A percentile compares a stretch with the other conserved stretches of the same genome.
Evolutionary conservation across 345 rosid species (phyloP).

Genomic region (Psidium guajava): DNA sequence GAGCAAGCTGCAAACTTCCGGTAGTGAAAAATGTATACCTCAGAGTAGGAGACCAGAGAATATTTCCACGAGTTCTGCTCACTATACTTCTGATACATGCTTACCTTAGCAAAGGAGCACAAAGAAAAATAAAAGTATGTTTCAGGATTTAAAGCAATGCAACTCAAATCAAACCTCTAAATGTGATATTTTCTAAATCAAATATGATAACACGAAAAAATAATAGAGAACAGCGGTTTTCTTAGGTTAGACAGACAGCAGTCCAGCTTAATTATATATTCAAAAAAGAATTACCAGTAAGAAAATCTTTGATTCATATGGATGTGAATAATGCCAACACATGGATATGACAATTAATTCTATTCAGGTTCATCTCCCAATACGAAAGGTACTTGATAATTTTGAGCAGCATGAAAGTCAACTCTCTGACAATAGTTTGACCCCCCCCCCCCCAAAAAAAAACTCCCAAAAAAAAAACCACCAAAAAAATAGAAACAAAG

Average conservation of each 20-base stretch:
- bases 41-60: constrained; percentile 56
- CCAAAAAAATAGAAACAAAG: not conserved
- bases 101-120: constrained; percentile 33
- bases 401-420: not conserved
- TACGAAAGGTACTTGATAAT: not conserved
- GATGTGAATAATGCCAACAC: not conserved
- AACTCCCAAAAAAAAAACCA: too few species aligned
- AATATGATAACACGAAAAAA: not conserved
- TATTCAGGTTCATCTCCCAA: not conserved
- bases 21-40: constrained; percentile 29
- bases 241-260: not conserved
- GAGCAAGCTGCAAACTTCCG: not conserved
- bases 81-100: constrained; percentile 83
- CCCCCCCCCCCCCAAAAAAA: not conserved
- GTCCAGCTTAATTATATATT: not conserved
- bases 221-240: not conserved
- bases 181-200: not conserved
- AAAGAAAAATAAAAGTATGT: constrained; percentile 1
- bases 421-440: not conserved
- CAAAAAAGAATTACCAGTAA: not conserved
- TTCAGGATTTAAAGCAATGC: not conserved
- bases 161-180: not conserved
- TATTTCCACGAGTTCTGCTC: constrained; percentile 78
- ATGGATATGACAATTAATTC: not conserved
- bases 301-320: not conserved